Percentiles rank a stretch among this genome's conserved stretches.
These are phyloP conservation scores for Tricholomella constricta DNA, from an alignment of 768 basidiomycete genomes.

Conservation along the genomic window DNA sequence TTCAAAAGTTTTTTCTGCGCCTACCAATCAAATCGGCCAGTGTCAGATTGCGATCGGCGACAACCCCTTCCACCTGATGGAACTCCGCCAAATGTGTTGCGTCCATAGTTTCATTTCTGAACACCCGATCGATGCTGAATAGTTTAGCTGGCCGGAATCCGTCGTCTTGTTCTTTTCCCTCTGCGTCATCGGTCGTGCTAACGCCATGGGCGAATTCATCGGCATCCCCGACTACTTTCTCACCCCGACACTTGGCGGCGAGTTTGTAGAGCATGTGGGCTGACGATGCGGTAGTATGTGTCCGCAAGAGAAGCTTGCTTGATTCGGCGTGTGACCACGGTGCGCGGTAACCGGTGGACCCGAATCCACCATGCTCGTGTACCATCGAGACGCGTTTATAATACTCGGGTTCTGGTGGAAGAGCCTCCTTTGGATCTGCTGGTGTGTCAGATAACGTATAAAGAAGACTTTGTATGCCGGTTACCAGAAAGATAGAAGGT, in stretches of 20 bases:
- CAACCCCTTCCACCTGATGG: conserved; percentile 99
- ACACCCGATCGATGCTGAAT: conserved; percentile 98
- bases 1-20: conserved; percentile 16
- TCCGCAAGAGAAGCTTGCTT: conserved; percentile 87
- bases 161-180: conserved; percentile 42
- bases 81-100: conserved; percentile 99
- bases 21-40: conserved; percentile 93
- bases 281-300: conserved; percentile 95
- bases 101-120: conserved; percentile 98
- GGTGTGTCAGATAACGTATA: not conserved
- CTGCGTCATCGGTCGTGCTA: conserved; percentile 27
- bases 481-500: conserved; percentile 96
- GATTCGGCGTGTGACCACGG: conserved; percentile 96
- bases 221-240: conserved; percentile 45
- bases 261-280: conserved; percentile 93
- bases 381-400: conserved; percentile 82
- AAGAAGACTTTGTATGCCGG: conserved; percentile 16
- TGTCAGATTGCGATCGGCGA: conserved; percentile 91
- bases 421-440: conserved; percentile 76
- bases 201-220: conserved; percentile 43
- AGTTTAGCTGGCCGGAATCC: conserved; percentile 91
- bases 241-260: conserved; percentile 78
- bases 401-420: conserved; percentile 78
- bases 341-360: conserved; percentile 94
- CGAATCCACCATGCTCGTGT: conserved; percentile 87